Conservation (phyloP, 768 basidiomycete genomes). For the Calocybe gangraenosa region DNA sequence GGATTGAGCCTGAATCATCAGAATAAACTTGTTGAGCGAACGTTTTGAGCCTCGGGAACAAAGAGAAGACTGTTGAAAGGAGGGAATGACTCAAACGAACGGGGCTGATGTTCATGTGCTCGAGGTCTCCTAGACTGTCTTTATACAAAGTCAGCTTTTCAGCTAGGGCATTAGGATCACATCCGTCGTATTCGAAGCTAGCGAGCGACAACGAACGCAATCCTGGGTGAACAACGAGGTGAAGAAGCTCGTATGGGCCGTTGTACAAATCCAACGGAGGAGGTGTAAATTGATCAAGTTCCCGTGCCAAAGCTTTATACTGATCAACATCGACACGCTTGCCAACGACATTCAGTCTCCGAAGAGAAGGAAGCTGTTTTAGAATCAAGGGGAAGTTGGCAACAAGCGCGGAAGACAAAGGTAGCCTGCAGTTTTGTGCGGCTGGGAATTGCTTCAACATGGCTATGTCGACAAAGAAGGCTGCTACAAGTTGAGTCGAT, state of each 20-base stretch:
- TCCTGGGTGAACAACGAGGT: neutral
- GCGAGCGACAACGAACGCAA: neutral
- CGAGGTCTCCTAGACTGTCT: neutral
- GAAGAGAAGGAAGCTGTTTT: neutral
- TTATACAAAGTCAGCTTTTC: neutral
- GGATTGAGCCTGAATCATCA: neutral
- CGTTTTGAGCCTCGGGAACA: neutral
- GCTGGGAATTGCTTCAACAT: neutral
- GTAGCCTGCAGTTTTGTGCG: neutral
- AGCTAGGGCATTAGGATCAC: neutral
- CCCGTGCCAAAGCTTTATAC: neutral
- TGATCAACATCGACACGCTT: no score
- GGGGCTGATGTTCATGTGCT: neutral
- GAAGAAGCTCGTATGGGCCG: slow-evolving; percentile 7
- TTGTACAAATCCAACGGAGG: neutral
- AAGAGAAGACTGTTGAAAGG: neutral
- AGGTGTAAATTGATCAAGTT: neutral
- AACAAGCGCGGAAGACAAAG: neutral
- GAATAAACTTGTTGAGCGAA: neutral
- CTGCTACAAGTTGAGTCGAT: neutral
- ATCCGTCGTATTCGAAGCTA: neutral
- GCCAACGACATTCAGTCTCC: neutral
- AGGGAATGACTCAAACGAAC: neutral
- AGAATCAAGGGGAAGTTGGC: neutral
- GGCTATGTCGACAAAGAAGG: neutral